Base-by-base conservation (phyloP, 441 rosid species). In the Erodium moschatum region DNA sequence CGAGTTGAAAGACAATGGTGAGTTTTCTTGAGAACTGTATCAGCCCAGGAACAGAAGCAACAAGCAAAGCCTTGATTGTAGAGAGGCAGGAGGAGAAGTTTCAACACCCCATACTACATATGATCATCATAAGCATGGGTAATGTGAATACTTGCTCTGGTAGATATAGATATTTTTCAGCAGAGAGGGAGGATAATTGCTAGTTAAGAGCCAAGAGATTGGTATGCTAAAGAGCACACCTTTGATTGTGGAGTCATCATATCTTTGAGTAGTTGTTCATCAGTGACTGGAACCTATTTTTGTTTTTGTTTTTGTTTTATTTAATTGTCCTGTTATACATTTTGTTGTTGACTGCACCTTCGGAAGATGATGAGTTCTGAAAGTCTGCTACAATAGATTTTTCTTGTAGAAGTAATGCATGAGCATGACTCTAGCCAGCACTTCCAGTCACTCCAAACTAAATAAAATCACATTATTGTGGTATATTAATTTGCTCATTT, bases 1-100 rank as follows among this genome's bases (percentile, higher is more conserved):
- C 83, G n/a, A 74, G 88, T 74, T 89, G 82, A 89, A 70, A 75
- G 48, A 75, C 13, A 64, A 68, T 42, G 31, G 18, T 40, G 61
- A 62, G 13, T 69, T 73, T 70, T 58, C 60, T 56, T 40, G 38
- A 67, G 48, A 6, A 35, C 40, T 35, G 66, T 66, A 74, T 61
- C 19, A 18, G 64, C 64, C 50, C 68, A 19, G 64, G 73, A 50
- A 69, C 67, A 70, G 54, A 66, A 72, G 35, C 50, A 27, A 50
- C 38, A 44, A 42, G 69, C 64, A 67, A 65, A 46, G 60, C 65
- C 68, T 2, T 58, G 63, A 66, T 29, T 29, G 13, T 1, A 18
- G 12, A 62, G 50, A 67, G 42, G 66, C 70, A 6, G 20, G 31
- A 31, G 73, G 64, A 72, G 33, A 58, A 70, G 48, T 60, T 67